Conservation (phyloP, 306 rosid genomes). For the Betula pendula region DNA sequence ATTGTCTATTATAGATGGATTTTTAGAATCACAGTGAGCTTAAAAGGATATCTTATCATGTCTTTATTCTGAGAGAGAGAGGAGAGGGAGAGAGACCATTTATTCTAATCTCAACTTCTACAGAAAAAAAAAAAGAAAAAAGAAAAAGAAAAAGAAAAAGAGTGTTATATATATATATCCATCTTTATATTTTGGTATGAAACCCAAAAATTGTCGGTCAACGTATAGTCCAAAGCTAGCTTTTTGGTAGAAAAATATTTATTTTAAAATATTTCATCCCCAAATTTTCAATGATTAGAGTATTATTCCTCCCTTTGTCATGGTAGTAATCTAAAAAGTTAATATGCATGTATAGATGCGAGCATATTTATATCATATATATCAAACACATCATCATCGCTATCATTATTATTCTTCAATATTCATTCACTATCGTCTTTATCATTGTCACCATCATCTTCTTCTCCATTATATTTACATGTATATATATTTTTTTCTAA, state of each 20-base stretch:
- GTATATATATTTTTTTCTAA: no score
- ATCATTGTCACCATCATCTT: no score
- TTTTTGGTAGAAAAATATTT: background rate
- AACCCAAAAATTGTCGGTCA: background rate
- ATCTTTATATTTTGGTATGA: slow-evolving; percentile 22
- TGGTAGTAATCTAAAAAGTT: background rate
- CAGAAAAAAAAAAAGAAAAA: background rate
- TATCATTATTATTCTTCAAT: no score
- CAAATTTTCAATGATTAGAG: background rate
- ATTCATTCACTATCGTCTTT: no score
- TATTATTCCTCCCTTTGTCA: background rate
- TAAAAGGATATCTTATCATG: slow-evolving; percentile 35
- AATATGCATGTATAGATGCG: background rate
- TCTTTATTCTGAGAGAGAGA: slow-evolving; percentile 36
- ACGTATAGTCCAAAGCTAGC: background rate
- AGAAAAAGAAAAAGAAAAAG: background rate
- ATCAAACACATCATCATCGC: background rate
- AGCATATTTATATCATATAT: no score
- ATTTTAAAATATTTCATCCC: background rate
- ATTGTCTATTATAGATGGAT: slow-evolving; percentile 40
- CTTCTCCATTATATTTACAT: no score
- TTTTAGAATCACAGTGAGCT: slow-evolving; percentile 28
- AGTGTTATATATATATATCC: slow-evolving; percentile 27
- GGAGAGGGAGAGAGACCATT: background rate
- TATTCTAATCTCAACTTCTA: background rate